Evolutionary conservation across 78 protist species (phyloP).

Genomic region (Speleostelium caveatum): DNA sequence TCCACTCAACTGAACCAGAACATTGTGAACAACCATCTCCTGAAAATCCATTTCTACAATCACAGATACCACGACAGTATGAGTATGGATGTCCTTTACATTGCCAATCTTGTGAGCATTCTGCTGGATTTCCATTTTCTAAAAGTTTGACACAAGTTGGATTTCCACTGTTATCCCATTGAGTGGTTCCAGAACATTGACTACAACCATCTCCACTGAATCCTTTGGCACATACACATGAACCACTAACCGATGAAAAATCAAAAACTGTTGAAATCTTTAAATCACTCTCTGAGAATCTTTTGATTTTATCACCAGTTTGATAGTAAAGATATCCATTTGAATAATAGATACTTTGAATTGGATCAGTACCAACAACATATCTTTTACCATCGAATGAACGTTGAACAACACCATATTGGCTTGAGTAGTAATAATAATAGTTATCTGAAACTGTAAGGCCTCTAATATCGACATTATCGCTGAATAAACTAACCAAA

Average conservation of each 20-base stretch:
- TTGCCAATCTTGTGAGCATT: not conserved
- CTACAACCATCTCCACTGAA: constrained; percentile 18
- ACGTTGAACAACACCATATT: not conserved
- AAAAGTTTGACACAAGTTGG: constrained; percentile 2
- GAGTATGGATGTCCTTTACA: not conserved
- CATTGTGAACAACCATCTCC: not conserved
- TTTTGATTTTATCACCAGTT: not conserved
- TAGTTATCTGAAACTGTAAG: not conserved
- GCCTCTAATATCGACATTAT: not conserved
- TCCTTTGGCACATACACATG: not conserved
- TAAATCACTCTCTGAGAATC: no score
- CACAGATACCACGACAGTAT: not conserved
- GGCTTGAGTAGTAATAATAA: not conserved
- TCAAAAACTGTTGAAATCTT: no score
- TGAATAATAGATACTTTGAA: no score
- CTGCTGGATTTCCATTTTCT: not conserved
- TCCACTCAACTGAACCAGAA: not conserved
- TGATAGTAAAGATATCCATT: constrained; percentile 1
- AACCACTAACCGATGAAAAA: no score
- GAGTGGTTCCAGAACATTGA: not conserved
- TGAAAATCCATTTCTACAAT: constrained; percentile 9
- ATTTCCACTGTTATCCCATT: constrained; percentile 2
- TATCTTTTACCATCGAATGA: not conserved
- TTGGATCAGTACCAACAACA: not conserved
- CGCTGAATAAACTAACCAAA: not conserved